phyloP scores from a whole-genome alignment of 2,329 filamentous ascomycete species.

The Paraphoma chrysanthemicola region DNA sequence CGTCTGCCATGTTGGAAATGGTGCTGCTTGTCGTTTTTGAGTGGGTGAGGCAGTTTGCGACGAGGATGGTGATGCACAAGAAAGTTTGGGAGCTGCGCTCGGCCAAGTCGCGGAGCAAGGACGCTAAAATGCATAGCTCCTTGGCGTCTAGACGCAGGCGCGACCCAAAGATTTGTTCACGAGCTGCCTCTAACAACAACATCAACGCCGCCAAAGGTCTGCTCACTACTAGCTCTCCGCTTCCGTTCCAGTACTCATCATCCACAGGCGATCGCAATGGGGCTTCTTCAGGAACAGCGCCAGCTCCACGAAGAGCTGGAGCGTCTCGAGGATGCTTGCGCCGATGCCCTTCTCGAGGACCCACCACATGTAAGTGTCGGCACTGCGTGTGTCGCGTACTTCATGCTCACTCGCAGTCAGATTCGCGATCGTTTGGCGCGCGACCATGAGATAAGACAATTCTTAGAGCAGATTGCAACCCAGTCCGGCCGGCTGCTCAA shows the following conservation, averaged over 20 bases:
- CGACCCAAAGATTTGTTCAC: constrained; percentile 17
- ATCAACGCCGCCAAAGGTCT: constrained; percentile 30
- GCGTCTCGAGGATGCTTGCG: constrained; percentile 90
- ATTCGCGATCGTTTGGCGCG: constrained; percentile 87
- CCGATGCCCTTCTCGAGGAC: constrained; percentile 86
- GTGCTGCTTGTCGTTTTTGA: background rate
- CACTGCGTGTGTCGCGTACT: background rate
- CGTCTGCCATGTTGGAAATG: constrained; percentile 78
- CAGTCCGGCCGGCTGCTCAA: constrained; percentile 82
- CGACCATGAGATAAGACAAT: constrained; percentile 89
- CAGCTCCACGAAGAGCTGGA: constrained; percentile 96
- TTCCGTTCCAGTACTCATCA: constrained; percentile 21
- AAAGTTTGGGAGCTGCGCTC: constrained; percentile 33
- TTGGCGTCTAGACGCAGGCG: no score
- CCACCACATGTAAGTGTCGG: constrained; percentile 75
- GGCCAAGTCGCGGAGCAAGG: constrained; percentile 21
- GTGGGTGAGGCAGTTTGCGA: constrained; percentile 5
- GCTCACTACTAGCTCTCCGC: constrained; percentile 16
- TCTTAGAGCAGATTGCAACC: constrained; percentile 84
- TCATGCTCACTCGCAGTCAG: constrained; percentile 53
- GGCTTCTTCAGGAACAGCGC: constrained; percentile 93
- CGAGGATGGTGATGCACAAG: constrained; percentile 17
- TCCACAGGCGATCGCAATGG: constrained; percentile 43
- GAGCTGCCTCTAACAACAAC: constrained; percentile 16
- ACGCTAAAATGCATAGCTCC: background rate